Evolutionary conservation across 2,329 filamentous ascomycete species (phyloP).

Genomic region (Trichoderma semiorbis): DNA sequence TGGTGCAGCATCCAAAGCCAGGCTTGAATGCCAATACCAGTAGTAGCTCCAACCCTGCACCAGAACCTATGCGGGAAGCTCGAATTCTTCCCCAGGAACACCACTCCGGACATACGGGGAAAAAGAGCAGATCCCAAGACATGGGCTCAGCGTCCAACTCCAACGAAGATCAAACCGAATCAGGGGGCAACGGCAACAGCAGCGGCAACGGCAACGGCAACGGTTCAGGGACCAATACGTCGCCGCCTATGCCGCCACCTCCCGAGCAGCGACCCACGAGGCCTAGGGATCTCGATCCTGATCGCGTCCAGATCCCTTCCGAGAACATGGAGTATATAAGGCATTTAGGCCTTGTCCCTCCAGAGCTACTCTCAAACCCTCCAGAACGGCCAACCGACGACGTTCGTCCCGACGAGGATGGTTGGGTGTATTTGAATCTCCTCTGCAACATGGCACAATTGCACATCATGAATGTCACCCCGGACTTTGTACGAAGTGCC

Average conservation of each 20-base stretch:
- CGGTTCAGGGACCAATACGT: slow-evolving; percentile 35
- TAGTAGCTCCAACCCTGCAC: background rate
- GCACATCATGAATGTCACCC: slow-evolving; percentile 79
- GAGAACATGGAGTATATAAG: slow-evolving; percentile 80
- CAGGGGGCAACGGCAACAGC: slow-evolving; percentile 34
- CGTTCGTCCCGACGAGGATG: slow-evolving; percentile 61
- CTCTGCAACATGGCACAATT: slow-evolving; percentile 79
- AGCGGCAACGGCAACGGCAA: slow-evolving; percentile 18
- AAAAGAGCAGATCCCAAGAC: slow-evolving; percentile 42
- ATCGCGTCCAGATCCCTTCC: slow-evolving; percentile 68
- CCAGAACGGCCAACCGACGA: slow-evolving; percentile 29
- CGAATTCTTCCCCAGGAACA: slow-evolving; percentile 40
- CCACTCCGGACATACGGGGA: slow-evolving; percentile 29
- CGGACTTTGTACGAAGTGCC: slow-evolving; percentile 71
- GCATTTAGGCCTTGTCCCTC: slow-evolving; percentile 65
- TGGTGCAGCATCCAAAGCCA: background rate
- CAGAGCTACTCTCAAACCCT: slow-evolving; percentile 41
- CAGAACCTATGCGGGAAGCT: slow-evolving; percentile 46
- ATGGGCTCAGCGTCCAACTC: slow-evolving; percentile 46
- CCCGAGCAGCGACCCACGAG: slow-evolving; percentile 74
- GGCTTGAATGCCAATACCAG: background rate
- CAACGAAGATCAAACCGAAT: slow-evolving; percentile 46
- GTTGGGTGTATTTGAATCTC: slow-evolving; percentile 81
- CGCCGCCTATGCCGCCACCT: slow-evolving; percentile 38
- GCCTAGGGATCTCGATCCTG: slow-evolving; percentile 72